phyloP scores from a whole-genome alignment of 345 rosid species.

The Rubroshorea leprosula region DNA sequence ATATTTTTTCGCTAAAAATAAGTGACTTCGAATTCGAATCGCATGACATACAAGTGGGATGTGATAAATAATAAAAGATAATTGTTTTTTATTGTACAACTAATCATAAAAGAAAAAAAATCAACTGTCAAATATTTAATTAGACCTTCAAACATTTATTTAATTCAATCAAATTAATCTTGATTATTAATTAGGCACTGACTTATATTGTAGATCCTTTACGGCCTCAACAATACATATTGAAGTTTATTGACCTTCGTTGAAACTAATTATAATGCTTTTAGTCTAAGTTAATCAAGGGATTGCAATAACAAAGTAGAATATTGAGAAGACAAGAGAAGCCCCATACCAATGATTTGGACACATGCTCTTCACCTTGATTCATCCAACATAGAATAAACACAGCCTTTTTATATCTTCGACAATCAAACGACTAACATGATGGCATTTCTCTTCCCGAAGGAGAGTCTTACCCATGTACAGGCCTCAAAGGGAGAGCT shows the following conservation, averaged over 20 bases:
- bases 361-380: slow-evolving; percentile 45
- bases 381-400: slow-evolving; percentile 35
- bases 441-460: slow-evolving; percentile 50
- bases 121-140: too few species aligned
- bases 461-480: slow-evolving; percentile 20
- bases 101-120: too few species aligned
- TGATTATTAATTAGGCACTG: too few species aligned
- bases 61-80: too few species aligned
- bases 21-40: too few species aligned
- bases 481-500: slow-evolving; percentile 33
- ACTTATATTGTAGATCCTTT: slow-evolving; percentile 22
- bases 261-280: slow-evolving; percentile 2
- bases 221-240: too few species aligned
- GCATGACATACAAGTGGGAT: too few species aligned
- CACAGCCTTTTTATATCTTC: slow-evolving; percentile 27
- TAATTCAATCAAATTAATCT: too few species aligned
- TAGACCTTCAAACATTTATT: too few species aligned
- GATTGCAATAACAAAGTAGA: slow-evolving; percentile 3
- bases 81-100: too few species aligned
- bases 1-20: too few species aligned
- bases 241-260: neutral
- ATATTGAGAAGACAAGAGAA: slow-evolving; percentile 40
- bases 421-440: slow-evolving; percentile 37
- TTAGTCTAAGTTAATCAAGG: slow-evolving; percentile 22
- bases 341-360: slow-evolving; percentile 67